Base-by-base conservation (phyloP, 129 eudicot genomes). In the Ambrosia trifida region DNA sequence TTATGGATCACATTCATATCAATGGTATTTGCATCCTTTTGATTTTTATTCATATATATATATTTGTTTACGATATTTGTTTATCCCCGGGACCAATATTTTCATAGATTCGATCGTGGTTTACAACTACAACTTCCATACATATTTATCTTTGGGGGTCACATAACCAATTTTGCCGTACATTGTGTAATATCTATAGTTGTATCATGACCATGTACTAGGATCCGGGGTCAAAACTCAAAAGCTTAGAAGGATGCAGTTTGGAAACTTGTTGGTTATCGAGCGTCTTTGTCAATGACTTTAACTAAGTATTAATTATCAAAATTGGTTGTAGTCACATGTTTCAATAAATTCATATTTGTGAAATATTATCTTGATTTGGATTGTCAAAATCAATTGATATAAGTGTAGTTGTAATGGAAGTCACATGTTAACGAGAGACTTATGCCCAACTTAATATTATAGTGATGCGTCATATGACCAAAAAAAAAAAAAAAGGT, bases 1-100 rank as follows among this genome's bases (percentile, higher is more conserved):
- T 11, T 49, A 73, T 73, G 40, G 63, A 63, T 70, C 70, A 47
- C 9, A 19, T 30, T 47, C 60, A 10, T 31, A 47, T 73, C 30
- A 72, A 33, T 3, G 28, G 57, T 73, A 7, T 18, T 18, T 69
- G 5, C 18, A 3, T 51, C 63, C 5, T 70, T 45, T 59, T 24
- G 28, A 24, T 24, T 24, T 31, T 4, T 1, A 4, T 43, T 72
- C 50, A 4, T 3, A 28, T 68, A 10, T 8, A 9, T n/a, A 51
- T 16, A 11, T 49, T 9, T 50, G 17, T 38, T 16, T 5, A 19
- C 11, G 44, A 0, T 0, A 40, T 10, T 10, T 1, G 44, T 40
- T 10, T 5, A 7, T 40, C 2, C 44, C 6, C 9, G 11, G 2
- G 9, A 40, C 44, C 44, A 40, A 7, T 40, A 10, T 2, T 40